Percentiles rank a stretch among this genome's conserved stretches.
These are phyloP conservation scores for Cystofilobasidium ferigula DNA, from an alignment of 768 basidiomycete species.

Conservation along the genomic window DNA sequence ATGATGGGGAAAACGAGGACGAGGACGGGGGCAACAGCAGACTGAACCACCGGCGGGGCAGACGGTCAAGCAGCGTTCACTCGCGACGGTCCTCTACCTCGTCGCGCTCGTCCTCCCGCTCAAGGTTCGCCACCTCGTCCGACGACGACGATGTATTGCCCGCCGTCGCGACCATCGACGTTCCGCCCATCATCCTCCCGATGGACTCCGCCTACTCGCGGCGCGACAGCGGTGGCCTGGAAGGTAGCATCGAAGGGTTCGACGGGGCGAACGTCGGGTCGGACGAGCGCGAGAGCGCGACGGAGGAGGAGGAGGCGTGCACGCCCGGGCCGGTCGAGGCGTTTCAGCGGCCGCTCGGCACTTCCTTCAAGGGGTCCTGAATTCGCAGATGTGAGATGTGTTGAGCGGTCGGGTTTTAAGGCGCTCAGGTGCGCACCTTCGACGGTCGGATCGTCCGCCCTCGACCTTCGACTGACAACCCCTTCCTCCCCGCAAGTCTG, in stretches of 20 bases:
- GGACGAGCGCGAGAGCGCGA: neutral
- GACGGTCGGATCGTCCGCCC: too few relatives aligned
- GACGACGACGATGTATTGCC: constrained; percentile 1
- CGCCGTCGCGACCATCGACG: too few relatives aligned
- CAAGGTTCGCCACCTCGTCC: neutral
- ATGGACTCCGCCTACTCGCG: neutral
- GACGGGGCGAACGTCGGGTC: too few relatives aligned
- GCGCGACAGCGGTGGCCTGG: neutral
- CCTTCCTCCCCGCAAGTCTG: too few relatives aligned
- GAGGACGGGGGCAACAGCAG: neutral
- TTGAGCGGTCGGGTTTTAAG: too few relatives aligned
- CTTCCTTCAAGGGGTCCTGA: too few relatives aligned
- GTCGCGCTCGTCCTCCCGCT: neutral
- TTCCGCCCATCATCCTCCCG: neutral
- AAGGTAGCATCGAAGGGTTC: neutral
- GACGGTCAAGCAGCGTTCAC: neutral
- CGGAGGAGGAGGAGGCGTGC: neutral
- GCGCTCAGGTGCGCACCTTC: too few relatives aligned
- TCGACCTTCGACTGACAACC: too few relatives aligned
- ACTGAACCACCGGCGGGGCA: neutral
- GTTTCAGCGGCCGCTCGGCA: too few relatives aligned
- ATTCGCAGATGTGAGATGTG: too few relatives aligned
- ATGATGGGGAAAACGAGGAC: neutral
- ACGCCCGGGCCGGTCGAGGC: neutral
- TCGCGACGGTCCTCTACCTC: neutral